Base-by-base conservation (phyloP, 176 grass and related monocot species). In the Dactylis glomerata region DNA sequence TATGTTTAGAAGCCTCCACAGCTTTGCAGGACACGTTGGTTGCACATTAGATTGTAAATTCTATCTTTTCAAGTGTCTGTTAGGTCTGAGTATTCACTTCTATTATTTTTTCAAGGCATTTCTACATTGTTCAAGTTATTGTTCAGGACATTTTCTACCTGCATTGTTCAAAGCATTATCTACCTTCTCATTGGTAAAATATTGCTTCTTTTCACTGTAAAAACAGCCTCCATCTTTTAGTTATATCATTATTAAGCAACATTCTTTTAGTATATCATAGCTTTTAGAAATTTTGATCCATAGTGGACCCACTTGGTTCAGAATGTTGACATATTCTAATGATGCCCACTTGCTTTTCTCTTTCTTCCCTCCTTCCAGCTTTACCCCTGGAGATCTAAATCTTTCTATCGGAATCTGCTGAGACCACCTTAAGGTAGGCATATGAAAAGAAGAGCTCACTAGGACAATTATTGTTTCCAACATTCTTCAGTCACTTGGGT, bases 371-470 rank as follows among this genome's bases (percentile, higher is more conserved):
- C 42, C 49, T 41, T 58, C 51, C 37, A 46, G 81, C 75, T 79
- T 89, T 92, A 52, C 68, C 76, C 74, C 19, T 81, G 83, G 83
- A 83, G 75, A 88, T 89, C 79, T 83, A 84, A 81, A 83, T 89
- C 87, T 84, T 92, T 92, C 80, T 84, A 84, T 89, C 78, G 87
- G 90, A 92, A 89, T 89, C 80, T 92, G 75, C 36, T 26, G 86
- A 86, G 86, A 70, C 59, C 70, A 62, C 76, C 85, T 74, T 69
- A 81, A 71, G 26, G 78, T 82, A 82, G 73, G 61, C 68, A 69
- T 78, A 27, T 82, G 83, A 79, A 92, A 64, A 64, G 61, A 72
- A 79, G 31, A 64, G 73, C 66, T 78, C 81, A 64, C 73, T 82
- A 81, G 82, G 82, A 85, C 73, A 88, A 92, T 88, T 71, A 92